These are phyloP conservation scores for Pythium brassicae DNA, from an alignment of 352 stramenopile genomes.

Conservation along the genomic window DNA sequence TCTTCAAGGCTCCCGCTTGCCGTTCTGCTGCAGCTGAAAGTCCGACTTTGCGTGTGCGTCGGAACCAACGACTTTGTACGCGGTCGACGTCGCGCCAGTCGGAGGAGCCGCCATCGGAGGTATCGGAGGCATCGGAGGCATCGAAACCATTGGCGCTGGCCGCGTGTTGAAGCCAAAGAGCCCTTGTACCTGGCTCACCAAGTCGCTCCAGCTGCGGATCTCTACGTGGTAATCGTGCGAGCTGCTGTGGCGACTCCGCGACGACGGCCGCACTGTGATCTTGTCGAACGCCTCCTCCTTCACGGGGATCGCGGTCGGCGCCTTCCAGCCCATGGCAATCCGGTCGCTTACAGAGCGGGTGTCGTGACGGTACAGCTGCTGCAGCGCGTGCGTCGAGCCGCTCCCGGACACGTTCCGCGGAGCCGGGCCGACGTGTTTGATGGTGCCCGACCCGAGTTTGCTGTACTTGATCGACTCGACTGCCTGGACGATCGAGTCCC, in stretches of 20 bases:
- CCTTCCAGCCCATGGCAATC: not conserved
- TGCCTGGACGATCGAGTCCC: conserved; percentile 13
- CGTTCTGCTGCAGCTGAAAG: not conserved
- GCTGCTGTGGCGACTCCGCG: not conserved
- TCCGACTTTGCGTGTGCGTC: not conserved
- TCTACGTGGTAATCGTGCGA: conserved; percentile 5
- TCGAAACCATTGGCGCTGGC: not conserved
- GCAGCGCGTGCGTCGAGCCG: conserved; percentile 2
- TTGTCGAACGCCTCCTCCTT: conserved; percentile 11
- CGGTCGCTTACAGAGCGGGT: conserved; percentile 2
- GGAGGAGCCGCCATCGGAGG: not conserved
- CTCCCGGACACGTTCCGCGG: conserved; percentile 6
- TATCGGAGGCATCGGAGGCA: not conserved
- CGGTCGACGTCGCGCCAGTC: not conserved
- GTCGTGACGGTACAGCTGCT: conserved; percentile 2
- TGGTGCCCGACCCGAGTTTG: conserved; percentile 14
- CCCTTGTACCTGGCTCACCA: conserved; percentile 1
- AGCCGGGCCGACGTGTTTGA: conserved; percentile 13
- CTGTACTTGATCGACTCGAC: conserved; percentile 3
- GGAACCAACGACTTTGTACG: not conserved
- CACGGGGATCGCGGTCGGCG: conserved; percentile 4
- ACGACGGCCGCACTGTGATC: conserved; percentile 1
- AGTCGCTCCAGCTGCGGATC: conserved; percentile 13
- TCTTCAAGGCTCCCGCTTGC: no score
- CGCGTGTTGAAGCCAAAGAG: conserved; percentile 6